A percentile compares a stretch with the other conserved stretches of the same genome.
Conservation (phyloP, 1,284 basidiomycete genomes). For the Microbotryum saponariae region DNA sequence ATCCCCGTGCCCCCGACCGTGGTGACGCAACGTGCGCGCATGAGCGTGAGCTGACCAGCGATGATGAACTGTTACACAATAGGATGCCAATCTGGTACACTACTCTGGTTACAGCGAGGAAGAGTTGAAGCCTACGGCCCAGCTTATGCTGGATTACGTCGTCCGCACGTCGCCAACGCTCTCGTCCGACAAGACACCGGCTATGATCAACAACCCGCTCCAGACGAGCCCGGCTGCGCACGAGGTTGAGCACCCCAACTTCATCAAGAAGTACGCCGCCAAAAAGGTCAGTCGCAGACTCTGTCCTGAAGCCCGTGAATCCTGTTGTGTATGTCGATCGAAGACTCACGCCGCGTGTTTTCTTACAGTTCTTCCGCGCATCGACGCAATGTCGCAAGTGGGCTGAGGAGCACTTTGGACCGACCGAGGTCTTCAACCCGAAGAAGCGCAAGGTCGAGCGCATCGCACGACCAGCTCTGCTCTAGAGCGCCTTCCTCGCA, state of each 20-base stretch:
- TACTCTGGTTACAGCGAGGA: constrained; percentile 85
- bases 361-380: constrained; percentile 29
- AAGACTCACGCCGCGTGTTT: not conserved
- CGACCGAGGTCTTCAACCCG: constrained; percentile 5
- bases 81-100: constrained; percentile 82
- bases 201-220: constrained; percentile 25
- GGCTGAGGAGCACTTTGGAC: constrained; percentile 24
- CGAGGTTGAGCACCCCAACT: constrained; percentile 59
- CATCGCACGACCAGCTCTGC: too few species aligned
- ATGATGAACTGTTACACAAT: constrained; percentile 38
- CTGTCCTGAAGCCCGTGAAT: too few species aligned
- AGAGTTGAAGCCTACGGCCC: constrained; percentile 75
- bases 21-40: constrained; percentile 17
- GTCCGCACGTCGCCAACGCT: constrained; percentile 47
- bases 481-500: too few species aligned
- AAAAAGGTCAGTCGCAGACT: constrained; percentile 18
- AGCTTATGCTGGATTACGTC: constrained; percentile 87
- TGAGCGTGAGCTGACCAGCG: not conserved
- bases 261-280: constrained; percentile 50
- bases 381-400: constrained; percentile 25
- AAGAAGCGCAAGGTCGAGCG: not conserved
- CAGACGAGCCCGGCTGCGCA: constrained; percentile 28
- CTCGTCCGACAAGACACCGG: constrained; percentile 39
- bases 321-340: not conserved
- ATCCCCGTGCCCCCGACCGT: not conserved